Conservation (phyloP, 208 protist genomes). For the Acanthamoeba healyi region DNA sequence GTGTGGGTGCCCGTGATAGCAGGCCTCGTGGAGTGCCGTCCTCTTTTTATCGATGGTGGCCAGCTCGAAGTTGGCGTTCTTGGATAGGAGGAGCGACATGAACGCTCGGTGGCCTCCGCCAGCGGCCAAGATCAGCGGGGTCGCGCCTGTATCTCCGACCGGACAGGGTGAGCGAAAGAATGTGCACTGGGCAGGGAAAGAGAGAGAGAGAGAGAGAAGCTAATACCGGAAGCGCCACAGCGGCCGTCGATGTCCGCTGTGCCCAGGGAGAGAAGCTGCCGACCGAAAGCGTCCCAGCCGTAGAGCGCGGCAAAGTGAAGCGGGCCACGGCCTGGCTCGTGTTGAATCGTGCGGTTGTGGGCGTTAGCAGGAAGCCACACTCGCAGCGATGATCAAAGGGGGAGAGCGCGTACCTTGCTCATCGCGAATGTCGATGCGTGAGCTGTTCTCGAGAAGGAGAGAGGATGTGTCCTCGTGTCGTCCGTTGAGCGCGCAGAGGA, state of each 20-base stretch:
- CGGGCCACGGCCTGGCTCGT: not conserved
- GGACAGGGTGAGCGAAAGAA: not conserved
- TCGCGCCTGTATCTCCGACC: not conserved
- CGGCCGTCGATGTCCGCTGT: not conserved
- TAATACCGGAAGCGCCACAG: not conserved
- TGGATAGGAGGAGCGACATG: not conserved
- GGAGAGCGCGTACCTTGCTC: not conserved
- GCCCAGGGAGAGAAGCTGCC: not conserved
- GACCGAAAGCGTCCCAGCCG: conserved; percentile 14
- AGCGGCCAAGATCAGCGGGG: conserved; percentile 2
- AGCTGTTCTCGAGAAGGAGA: conserved; percentile 25
- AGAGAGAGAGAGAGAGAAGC: not conserved
- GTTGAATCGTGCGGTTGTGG: too few relatives aligned
- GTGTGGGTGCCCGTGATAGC: conserved; percentile 9
- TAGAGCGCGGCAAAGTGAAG: conserved; percentile 31
- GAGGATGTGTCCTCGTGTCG: conserved; percentile 25
- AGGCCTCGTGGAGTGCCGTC: conserved; percentile 10
- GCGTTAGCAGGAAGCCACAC: not conserved
- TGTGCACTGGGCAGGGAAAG: not conserved
- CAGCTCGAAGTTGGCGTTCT: conserved; percentile 1
- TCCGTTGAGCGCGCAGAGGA: conserved; percentile 1
- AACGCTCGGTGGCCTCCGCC: not conserved
- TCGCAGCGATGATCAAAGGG: not conserved
- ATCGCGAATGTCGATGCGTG: not conserved
- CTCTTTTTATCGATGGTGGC: conserved; percentile 13